phyloP scores from a whole-genome alignment of 129 eudicot species.

The Pulicaria dysenterica region DNA sequence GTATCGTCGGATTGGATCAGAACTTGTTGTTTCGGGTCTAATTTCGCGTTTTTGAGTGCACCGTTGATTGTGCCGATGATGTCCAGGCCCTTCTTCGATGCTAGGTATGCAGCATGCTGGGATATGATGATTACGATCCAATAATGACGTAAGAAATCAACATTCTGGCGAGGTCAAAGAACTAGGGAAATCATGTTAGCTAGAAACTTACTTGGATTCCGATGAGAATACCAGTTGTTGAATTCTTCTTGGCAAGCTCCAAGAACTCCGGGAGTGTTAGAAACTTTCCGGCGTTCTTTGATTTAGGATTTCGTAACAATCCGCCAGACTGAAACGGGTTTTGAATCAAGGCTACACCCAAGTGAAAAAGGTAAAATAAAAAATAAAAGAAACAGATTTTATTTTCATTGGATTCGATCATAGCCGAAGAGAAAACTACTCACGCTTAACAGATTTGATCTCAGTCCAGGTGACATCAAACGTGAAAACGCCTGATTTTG shows the following conservation, averaged over 20 bases:
- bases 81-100: constrained; percentile 72
- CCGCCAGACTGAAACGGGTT: constrained; percentile 47
- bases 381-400: neutral
- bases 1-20: constrained; percentile 81
- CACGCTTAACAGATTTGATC: constrained; percentile 78
- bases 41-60: constrained; percentile 61
- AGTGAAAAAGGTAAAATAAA: constrained; percentile 42
- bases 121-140: neutral
- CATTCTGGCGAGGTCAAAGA: constrained; percentile 4
- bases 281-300: constrained; percentile 71
- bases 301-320: constrained; percentile 67
- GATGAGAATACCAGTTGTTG: constrained; percentile 62
- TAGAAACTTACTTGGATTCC: constrained; percentile 54
- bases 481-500: constrained; percentile 72
- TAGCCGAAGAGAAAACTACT: constrained; percentile 18
- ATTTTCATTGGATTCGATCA: constrained; percentile 7
- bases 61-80: constrained; percentile 42
- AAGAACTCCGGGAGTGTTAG: constrained; percentile 75
- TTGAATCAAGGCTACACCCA: constrained; percentile 62
- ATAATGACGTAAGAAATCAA: constrained; percentile 21
- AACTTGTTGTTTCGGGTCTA: constrained; percentile 68
- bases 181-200: neutral
- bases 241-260: constrained; percentile 73
- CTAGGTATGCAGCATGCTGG: constrained; percentile 83
- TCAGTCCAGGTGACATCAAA: constrained; percentile 89